These are phyloP conservation scores for Acer negundo DNA, from an alignment of 345 rosid species.

Conservation along the genomic window DNA sequence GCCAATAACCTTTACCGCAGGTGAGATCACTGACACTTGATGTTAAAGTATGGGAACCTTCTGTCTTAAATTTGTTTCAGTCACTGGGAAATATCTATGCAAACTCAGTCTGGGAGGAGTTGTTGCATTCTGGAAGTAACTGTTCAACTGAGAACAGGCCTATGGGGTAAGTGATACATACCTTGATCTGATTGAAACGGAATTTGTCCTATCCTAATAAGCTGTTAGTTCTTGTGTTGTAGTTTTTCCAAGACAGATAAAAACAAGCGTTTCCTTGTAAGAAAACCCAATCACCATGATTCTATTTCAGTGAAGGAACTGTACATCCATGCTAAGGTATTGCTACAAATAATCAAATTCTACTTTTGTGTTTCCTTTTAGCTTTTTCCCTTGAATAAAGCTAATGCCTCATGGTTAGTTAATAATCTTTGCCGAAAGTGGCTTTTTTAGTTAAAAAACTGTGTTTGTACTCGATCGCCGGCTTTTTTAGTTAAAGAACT, in stretches of 20 bases:
- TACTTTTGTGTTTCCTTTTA: background rate
- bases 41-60: constrained; percentile 85
- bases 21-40: constrained; percentile 80
- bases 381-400: background rate
- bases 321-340: constrained; percentile 81
- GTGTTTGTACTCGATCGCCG: background rate
- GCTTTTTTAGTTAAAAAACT: constrained; percentile 5
- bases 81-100: constrained; percentile 68
- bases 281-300: constrained; percentile 62
- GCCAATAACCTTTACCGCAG: constrained; percentile 36
- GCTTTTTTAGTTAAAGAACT: constrained; percentile 4
- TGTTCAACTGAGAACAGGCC: constrained; percentile 37
- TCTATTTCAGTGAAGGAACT: constrained; percentile 68
- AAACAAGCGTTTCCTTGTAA: constrained; percentile 43
- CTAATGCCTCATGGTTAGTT: background rate
- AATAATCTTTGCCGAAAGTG: background rate
- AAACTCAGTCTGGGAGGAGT: constrained; percentile 84
- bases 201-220: constrained; percentile 22
- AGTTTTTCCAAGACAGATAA: constrained; percentile 50
- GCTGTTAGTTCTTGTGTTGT: constrained; percentile 24
- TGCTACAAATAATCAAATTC: background rate
- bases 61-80: constrained; percentile 69
- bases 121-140: constrained; percentile 43
- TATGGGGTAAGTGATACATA: constrained; percentile 46
- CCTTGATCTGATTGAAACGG: constrained; percentile 17